phyloP scores from a whole-genome alignment of 129 eudicot genomes.

The Flaveria sonorensis region DNA sequence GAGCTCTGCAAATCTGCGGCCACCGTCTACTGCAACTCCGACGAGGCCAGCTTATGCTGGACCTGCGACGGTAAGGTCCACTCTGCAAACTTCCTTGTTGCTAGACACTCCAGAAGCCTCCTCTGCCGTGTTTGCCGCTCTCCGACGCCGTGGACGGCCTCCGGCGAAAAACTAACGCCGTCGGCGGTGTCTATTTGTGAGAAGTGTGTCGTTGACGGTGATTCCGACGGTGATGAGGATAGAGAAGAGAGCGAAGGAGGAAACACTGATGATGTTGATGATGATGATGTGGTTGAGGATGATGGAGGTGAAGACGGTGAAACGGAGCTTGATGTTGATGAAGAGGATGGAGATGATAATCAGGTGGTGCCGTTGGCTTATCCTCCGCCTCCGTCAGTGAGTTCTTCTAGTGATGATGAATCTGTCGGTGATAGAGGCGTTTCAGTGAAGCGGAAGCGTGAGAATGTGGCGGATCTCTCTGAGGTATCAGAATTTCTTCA shows the following conservation, averaged over 20 bases:
- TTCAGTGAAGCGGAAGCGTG: conserved; percentile 30
- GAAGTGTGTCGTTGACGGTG: conserved; percentile 40
- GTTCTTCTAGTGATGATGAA: conserved; percentile 41
- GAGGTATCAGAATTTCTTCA: conserved; percentile 28
- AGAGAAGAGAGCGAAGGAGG: conserved; percentile 29
- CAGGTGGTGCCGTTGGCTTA: conserved; percentile 57
- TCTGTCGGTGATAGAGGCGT: conserved; percentile 8
- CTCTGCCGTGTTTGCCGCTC: conserved; percentile 66
- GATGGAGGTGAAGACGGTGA: conserved; percentile 24
- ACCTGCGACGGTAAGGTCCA: conserved; percentile 71
- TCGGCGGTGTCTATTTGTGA: conserved; percentile 53
- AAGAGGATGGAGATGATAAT: conserved; percentile 46
- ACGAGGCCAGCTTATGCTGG: conserved; percentile 76
- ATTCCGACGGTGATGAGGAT: conserved; percentile 22
- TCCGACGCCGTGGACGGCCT: conserved; percentile 60
- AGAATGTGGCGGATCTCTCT: conserved; percentile 28
- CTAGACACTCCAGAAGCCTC: conserved; percentile 53
- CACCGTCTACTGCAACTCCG: conserved; percentile 66
- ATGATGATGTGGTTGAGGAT: conserved; percentile 35
- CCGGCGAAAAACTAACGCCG: conserved; percentile 52
- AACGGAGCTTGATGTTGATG: conserved; percentile 11
- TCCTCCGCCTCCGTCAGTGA: conserved; percentile 42
- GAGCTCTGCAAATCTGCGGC: conserved; percentile 67
- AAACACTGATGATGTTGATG: conserved; percentile 25
- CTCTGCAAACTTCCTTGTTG: conserved; percentile 78